These are phyloP conservation scores for Ceratocystis cacaofunesta DNA, from an alignment of 2,329 filamentous ascomycete species.

Conservation along the genomic window DNA sequence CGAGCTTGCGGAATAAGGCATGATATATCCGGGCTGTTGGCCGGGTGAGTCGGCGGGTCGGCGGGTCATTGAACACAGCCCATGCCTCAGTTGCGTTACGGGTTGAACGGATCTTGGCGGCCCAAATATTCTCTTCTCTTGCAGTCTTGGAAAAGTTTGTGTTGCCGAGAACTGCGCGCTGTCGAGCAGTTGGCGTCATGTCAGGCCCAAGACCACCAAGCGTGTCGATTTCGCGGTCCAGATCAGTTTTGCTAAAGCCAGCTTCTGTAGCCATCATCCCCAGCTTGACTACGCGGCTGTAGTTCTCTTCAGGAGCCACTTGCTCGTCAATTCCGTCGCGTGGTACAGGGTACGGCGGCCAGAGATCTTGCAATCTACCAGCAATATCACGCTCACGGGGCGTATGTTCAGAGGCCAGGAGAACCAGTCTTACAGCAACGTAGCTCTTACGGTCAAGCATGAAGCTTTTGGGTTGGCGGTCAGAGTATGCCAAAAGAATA, in stretches of 20 bases:
- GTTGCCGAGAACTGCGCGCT: slow-evolving; percentile 24
- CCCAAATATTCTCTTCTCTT: slow-evolving; percentile 29
- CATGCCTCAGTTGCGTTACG: slow-evolving; percentile 48
- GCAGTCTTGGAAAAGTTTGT: neutral
- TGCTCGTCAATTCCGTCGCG: slow-evolving; percentile 46
- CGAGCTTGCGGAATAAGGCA: slow-evolving; percentile 46
- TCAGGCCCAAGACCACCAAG: slow-evolving; percentile 38
- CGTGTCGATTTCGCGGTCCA: slow-evolving; percentile 35
- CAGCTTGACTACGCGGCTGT: slow-evolving; percentile 38
- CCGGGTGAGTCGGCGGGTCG: slow-evolving; percentile 21
- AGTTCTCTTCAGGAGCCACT: slow-evolving; percentile 35
- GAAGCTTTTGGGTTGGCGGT: slow-evolving; percentile 33
- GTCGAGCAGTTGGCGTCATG: slow-evolving; percentile 42
- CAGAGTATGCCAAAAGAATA: slow-evolving; percentile 37
- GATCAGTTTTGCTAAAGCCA: slow-evolving; percentile 34
- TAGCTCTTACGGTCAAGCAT: slow-evolving; percentile 39
- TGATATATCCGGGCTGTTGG: slow-evolving; percentile 36
- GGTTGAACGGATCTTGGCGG: slow-evolving; percentile 41
- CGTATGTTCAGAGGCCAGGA: slow-evolving; percentile 40
- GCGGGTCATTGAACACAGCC: slow-evolving; percentile 32
- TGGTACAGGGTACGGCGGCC: slow-evolving; percentile 45
- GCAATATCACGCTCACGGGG: slow-evolving; percentile 34
- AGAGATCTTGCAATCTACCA: slow-evolving; percentile 34
- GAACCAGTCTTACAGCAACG: slow-evolving; percentile 37
- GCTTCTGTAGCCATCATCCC: slow-evolving; percentile 41